Conservation (phyloP, 163 green algal species). For the Chlorella variabilis region DNA sequence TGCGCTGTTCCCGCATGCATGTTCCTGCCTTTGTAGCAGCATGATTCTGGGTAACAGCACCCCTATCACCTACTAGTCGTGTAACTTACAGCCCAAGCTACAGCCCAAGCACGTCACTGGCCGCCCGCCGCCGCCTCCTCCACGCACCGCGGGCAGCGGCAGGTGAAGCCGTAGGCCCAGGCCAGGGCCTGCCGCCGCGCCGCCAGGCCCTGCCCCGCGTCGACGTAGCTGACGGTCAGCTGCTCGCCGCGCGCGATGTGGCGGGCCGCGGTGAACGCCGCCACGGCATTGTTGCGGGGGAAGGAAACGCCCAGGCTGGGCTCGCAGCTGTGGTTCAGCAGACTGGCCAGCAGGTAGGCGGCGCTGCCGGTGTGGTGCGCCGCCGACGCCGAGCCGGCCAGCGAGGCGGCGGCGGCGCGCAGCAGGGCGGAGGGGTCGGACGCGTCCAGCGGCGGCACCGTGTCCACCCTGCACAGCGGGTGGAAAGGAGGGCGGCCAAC, state of each 20-base stretch:
- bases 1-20: no score
- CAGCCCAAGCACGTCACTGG: no score
- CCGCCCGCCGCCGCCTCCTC: neutral
- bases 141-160: constrained; percentile 44
- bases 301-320: constrained; percentile 60
- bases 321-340: constrained; percentile 72
- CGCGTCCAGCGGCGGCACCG: constrained; percentile 10
- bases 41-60: no score
- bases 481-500: no score
- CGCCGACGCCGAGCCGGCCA: neutral
- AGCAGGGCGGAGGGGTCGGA: constrained; percentile 8
- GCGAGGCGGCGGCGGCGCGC: neutral
- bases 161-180: constrained; percentile 63
- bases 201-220: constrained; percentile 27
- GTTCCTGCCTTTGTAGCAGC: no score
- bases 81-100: no score
- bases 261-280: constrained; percentile 21
- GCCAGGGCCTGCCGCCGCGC: constrained; percentile 39
- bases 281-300: constrained; percentile 42
- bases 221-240: constrained; percentile 66
- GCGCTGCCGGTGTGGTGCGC: constrained; percentile 44
- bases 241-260: constrained; percentile 54
- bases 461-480: constrained; percentile 35
- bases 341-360: constrained; percentile 55
- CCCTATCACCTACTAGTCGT: no score